These are phyloP conservation scores for Rhizopogon vesiculosus DNA, from an alignment of 768 basidiomycete genomes.

Conservation along the genomic window DNA sequence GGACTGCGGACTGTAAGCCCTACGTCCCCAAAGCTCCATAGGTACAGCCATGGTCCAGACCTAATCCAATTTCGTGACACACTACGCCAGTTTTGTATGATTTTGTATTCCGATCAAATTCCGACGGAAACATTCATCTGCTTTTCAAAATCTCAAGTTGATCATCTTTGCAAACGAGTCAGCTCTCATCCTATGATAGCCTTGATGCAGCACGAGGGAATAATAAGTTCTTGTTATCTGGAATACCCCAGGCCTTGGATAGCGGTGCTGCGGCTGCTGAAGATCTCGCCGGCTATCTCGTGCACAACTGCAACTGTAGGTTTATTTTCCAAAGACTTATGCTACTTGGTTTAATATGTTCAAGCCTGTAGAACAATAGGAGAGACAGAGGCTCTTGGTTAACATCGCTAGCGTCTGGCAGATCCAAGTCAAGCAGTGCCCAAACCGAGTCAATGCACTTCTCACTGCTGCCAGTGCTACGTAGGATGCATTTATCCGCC, in stretches of 20 bases:
- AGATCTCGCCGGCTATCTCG: conserved; percentile 34
- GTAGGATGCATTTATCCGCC: conserved; percentile 26
- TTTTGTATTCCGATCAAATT: too few relatives aligned
- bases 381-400: conserved; percentile 48
- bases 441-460: conserved; percentile 39
- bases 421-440: conserved; percentile 38
- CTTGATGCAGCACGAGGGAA: too few relatives aligned
- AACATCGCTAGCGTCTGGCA: conserved; percentile 80
- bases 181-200: too few relatives aligned
- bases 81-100: too few relatives aligned
- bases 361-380: neutral
- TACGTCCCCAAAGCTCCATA: too few relatives aligned
- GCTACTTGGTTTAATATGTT: conserved; percentile 4
- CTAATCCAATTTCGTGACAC: too few relatives aligned
- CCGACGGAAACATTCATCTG: too few relatives aligned
- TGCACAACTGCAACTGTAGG: conserved; percentile 36
- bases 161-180: too few relatives aligned
- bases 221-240: neutral
- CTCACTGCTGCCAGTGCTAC: conserved; percentile 13
- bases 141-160: too few relatives aligned
- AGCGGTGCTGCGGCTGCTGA: conserved; percentile 19
- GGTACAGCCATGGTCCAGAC: too few relatives aligned
- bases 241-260: conserved; percentile 31
- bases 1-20: neutral
- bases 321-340: conserved; percentile 12